A percentile compares a stretch with the other conserved stretches of the same genome.
Evolutionary conservation across 805 yeast genomes (phyloP).

Genomic region (Candida tibetensis): DNA sequence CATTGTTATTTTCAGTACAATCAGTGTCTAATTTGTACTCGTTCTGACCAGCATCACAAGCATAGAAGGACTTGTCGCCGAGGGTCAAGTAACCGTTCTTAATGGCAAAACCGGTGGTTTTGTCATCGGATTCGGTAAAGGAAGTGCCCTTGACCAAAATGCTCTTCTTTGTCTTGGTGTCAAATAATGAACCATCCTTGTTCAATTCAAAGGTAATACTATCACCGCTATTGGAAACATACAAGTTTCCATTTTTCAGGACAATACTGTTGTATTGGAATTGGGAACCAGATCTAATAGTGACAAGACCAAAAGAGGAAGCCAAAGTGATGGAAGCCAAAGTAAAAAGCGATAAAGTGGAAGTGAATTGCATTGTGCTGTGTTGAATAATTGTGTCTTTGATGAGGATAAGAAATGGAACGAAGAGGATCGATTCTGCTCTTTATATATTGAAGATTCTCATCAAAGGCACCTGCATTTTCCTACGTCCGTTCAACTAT

Average conservation of each 20-base stretch:
- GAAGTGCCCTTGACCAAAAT: conserved; percentile 10
- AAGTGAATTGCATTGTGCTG: conserved; percentile 12
- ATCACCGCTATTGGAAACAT: conserved; percentile 12
- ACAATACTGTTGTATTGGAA: conserved; percentile 19
- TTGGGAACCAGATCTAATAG: conserved; percentile 25
- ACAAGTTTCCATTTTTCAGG: conserved; percentile 7
- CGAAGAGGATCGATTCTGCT: not conserved
- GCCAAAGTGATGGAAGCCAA: conserved; percentile 20
- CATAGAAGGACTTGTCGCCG: conserved; percentile 9
- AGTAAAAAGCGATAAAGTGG: conserved; percentile 18
- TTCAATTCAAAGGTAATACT: conserved; percentile 19
- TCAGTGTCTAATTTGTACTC: conserved; percentile 6
- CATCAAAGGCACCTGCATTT: too few species aligned
- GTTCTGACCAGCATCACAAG: conserved; percentile 10
- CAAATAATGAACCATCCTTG: conserved; percentile 22
- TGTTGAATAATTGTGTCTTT: too few species aligned
- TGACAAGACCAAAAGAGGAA: conserved; percentile 19
- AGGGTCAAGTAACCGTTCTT: conserved; percentile 13
- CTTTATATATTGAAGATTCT: too few species aligned
- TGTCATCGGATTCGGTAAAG: conserved; percentile 4
- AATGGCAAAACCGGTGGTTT: conserved; percentile 10
- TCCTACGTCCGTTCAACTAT: too few species aligned
- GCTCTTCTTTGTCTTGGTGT: conserved; percentile 15
- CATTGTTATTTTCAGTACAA: conserved; percentile 5
- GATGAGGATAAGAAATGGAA: conserved; percentile 4